These are phyloP conservation scores for Globisporangium cylindrosporum DNA, from an alignment of 352 stramenopile species.

Conservation along the genomic window DNA sequence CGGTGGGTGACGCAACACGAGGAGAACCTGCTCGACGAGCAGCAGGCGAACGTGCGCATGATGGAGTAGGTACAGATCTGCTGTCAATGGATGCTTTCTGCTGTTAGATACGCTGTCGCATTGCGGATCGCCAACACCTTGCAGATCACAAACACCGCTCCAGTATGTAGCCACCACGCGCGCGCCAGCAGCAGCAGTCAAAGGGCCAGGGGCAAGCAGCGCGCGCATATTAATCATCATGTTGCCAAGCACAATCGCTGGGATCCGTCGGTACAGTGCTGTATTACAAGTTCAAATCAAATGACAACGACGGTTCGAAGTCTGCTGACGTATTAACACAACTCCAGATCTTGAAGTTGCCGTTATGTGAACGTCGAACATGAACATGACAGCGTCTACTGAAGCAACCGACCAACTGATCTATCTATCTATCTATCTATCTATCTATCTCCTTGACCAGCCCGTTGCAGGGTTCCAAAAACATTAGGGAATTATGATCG, in stretches of 20 bases:
- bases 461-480: too few relatives aligned
- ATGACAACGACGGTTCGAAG: background rate
- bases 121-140: background rate
- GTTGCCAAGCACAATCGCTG: background rate
- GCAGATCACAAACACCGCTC: background rate
- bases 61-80: conserved; percentile 1
- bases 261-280: background rate
- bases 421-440: too few relatives aligned
- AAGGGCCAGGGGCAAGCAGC: background rate
- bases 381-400: too few relatives aligned
- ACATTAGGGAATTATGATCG: too few relatives aligned
- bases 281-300: background rate
- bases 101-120: background rate
- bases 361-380: too few relatives aligned
- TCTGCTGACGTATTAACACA: too few relatives aligned
- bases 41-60: conserved; percentile 1
- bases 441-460: too few relatives aligned
- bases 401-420: too few relatives aligned
- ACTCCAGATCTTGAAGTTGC: too few relatives aligned
- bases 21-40: conserved; percentile 36
- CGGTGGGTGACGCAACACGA: conserved; percentile 63
- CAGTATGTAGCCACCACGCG: background rate
- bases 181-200: background rate
- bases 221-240: background rate
- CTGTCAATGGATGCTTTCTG: background rate